Conservation (phyloP, 345 rosid genomes). For the Camelina neglecta region DNA sequence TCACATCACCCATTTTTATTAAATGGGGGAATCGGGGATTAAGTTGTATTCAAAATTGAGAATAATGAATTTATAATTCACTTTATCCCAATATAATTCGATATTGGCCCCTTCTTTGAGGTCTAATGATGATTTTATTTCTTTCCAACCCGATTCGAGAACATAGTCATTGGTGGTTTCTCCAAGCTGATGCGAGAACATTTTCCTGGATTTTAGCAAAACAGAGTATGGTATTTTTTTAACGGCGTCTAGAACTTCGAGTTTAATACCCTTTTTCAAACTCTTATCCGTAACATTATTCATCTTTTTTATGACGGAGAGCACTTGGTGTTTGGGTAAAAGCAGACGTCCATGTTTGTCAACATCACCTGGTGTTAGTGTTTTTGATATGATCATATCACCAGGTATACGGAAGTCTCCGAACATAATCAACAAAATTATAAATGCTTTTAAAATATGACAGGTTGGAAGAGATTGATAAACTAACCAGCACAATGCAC, state of each 20-base stretch:
- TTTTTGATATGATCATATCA: constrained; percentile 5
- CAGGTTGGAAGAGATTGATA: too few relatives aligned
- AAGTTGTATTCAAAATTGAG: background rate
- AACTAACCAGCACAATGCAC: too few relatives aligned
- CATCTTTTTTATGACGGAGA: background rate
- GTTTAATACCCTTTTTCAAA: background rate
- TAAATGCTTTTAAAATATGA: too few relatives aligned
- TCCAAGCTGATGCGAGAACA: background rate
- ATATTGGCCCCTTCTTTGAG: background rate
- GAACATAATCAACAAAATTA: background rate
- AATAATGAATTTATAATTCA: background rate
- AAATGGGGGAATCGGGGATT: background rate
- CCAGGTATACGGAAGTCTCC: background rate
- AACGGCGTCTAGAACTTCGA: background rate
- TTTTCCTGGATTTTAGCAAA: background rate
- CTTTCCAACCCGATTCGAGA: background rate
- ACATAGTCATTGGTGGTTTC: too few relatives aligned
- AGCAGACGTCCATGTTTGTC: background rate
- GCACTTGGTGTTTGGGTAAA: constrained; percentile 3
- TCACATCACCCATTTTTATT: too few relatives aligned
- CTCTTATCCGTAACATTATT: background rate
- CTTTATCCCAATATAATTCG: constrained; percentile 4
- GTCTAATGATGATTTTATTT: background rate
- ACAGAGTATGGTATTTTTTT: background rate
- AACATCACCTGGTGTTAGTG: background rate